A percentile compares a stretch with the other conserved stretches of the same genome.
Conservation (phyloP, 306 rosid genomes). For the Glycine soja region DNA sequence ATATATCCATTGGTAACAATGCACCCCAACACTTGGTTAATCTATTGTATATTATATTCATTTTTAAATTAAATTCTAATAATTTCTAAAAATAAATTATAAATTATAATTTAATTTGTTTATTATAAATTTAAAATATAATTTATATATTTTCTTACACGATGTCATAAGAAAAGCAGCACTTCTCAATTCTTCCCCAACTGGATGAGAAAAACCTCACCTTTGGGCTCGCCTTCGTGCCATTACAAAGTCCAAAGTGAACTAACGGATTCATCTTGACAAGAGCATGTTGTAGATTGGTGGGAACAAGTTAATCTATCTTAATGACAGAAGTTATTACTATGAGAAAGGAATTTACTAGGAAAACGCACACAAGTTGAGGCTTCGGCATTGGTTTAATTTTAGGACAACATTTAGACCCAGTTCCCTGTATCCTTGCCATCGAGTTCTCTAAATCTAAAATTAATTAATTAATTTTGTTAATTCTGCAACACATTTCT, state of each 20-base stretch:
- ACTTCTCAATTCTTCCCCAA: constrained; percentile 70
- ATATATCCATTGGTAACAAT: too few relatives aligned
- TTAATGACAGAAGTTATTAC: background rate
- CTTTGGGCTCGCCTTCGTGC: constrained; percentile 77
- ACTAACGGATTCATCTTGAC: constrained; percentile 75
- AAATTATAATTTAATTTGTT: too few relatives aligned
- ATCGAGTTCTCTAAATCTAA: background rate
- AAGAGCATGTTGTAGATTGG: constrained; percentile 59
- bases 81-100: too few relatives aligned
- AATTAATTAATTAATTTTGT: background rate
- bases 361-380: background rate
- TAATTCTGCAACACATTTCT: background rate
- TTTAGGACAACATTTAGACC: background rate
- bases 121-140: too few relatives aligned
- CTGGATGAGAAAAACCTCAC: constrained; percentile 74
- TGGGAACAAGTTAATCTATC: background rate
- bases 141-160: too few relatives aligned
- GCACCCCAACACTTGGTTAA: too few relatives aligned
- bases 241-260: constrained; percentile 84
- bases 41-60: too few relatives aligned
- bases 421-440: background rate
- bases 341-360: background rate
- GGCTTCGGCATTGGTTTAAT: background rate
- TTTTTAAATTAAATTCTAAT: too few relatives aligned
- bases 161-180: constrained; percentile 47